A percentile compares a stretch with the other conserved stretches of the same genome.
Evolutionary conservation across 2,329 filamentous ascomycete genomes (phyloP).

Genomic region (Aspergillus neoniger): DNA sequence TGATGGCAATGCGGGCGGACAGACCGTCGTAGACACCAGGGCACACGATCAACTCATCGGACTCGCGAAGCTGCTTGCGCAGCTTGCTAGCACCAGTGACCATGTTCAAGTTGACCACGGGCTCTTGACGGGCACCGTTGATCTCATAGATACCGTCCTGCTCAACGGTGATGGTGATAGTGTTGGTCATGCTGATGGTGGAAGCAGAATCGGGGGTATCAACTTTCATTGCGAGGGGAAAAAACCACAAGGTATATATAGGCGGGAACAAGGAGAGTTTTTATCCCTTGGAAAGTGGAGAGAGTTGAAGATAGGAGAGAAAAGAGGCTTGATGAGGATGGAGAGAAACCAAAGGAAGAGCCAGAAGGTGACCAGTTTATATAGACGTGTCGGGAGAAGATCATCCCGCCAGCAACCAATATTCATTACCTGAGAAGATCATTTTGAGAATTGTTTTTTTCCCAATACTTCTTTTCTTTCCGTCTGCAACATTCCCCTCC

Average conservation of each 20-base stretch:
- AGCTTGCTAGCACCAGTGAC: constrained; percentile 33
- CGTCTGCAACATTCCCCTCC: neutral
- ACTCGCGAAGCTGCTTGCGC: constrained; percentile 30
- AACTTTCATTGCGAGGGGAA: constrained; percentile 16
- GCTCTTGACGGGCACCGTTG: constrained; percentile 32
- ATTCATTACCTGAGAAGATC: constrained; percentile 1
- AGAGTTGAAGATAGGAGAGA: neutral
- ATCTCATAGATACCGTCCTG: constrained; percentile 37
- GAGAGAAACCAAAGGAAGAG: neutral
- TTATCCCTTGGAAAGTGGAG: neutral
- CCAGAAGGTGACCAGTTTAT: neutral
- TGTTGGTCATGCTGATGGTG: constrained; percentile 29
- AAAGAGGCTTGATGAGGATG: neutral
- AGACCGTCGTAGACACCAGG: constrained; percentile 71
- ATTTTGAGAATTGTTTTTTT: too few relatives aligned
- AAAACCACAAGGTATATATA: neutral
- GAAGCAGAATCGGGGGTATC: constrained; percentile 12
- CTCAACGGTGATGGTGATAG: constrained; percentile 36
- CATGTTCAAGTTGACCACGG: constrained; percentile 31
- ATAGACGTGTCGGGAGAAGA: constrained; percentile 2
- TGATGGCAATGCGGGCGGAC: constrained; percentile 63
- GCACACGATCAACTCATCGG: constrained; percentile 51
- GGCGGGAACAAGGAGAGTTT: too few relatives aligned
- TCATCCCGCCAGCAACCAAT: neutral
- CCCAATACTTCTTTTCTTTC: too few relatives aligned